Evolutionary conservation across 2,329 filamentous ascomycete genomes (phyloP).

Genomic region (Gaeumannomyces sp.): DNA sequence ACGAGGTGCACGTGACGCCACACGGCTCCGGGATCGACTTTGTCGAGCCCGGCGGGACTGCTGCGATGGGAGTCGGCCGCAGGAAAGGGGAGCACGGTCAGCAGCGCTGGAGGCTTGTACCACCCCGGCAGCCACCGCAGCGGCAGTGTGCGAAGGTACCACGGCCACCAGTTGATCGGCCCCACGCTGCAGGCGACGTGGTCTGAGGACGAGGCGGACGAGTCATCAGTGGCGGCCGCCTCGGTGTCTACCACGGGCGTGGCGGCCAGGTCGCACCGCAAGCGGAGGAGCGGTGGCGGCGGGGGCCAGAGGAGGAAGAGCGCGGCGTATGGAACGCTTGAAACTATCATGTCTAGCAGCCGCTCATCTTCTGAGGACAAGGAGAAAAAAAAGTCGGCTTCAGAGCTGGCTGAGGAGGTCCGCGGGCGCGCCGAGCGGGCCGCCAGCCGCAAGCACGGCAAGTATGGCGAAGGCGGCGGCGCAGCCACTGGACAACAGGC

Average conservation of each 20-base stretch:
- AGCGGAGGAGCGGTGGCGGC: slow-evolving; percentile 31
- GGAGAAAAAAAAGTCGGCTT: slow-evolving; percentile 54
- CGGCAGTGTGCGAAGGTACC: neutral
- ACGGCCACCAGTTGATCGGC: slow-evolving; percentile 30
- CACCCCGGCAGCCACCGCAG: slow-evolving; percentile 5
- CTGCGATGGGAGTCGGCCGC: neutral
- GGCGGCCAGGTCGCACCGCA: slow-evolving; percentile 26
- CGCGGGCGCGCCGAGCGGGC: slow-evolving; percentile 36
- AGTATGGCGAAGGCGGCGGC: neutral
- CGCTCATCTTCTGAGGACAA: slow-evolving; percentile 58
- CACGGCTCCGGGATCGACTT: slow-evolving; percentile 53
- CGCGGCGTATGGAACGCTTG: slow-evolving; percentile 54
- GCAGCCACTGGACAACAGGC: neutral
- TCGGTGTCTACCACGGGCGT: neutral
- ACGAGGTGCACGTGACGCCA: slow-evolving; percentile 58
- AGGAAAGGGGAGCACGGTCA: slow-evolving; percentile 2
- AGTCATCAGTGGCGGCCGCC: slow-evolving; percentile 14
- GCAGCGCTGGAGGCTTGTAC: slow-evolving; percentile 9
- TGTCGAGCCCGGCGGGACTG: slow-evolving; percentile 19
- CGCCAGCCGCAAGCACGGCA: neutral
- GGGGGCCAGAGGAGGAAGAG: slow-evolving; percentile 36
- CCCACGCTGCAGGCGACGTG: slow-evolving; percentile 52
- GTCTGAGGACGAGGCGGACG: slow-evolving; percentile 46
- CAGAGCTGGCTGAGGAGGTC: slow-evolving; percentile 48
- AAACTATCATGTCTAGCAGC: slow-evolving; percentile 62